Base-by-base conservation (phyloP, 2,329 filamentous ascomycete genomes). In the Herpotrichia juniperi region DNA sequence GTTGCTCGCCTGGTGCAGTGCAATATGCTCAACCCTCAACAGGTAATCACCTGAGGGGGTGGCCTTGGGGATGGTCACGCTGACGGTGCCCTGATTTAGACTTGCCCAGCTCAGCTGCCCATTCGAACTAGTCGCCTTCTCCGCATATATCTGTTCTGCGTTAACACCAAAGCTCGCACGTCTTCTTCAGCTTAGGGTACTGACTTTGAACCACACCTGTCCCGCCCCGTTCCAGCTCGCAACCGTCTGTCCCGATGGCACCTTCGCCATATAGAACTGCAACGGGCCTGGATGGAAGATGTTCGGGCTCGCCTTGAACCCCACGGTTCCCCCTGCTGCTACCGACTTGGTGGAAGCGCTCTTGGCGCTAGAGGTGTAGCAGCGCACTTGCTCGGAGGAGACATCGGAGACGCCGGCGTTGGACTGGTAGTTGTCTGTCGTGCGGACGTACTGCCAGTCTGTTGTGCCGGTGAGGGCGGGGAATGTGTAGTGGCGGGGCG, bases 21-120 rank as follows among this genome's bases (percentile, higher is more conserved):
- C 77, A 48, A 81, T 77, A 48, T 80, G 78, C 64, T 81, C 78
- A 39, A 76, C 66, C 9, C 78, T 67, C 16, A 80, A 60, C 8
- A 81, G 65, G 59, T 80, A 80, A 53, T 80, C 69, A 10, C 78
- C 78, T 3, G 66, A 61, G 4, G 78, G 77, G 1, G 69, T 67
- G 32, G 65, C 67, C 24, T 61, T 65, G 2, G 78, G 78, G 26
- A 80, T 72, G 1, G 66, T 71, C 37, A 74, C 74, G 25, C 52
- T 66, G 51, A 66, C 62, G 9, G 58, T 47, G 2, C 56, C 60
- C 50, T 52, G 48, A 28, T 49, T 64, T 42, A 65, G 24, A 35
- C 57, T 61, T 0, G 44, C 58, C 69, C 69, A 73, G 12, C 53
- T 64, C 50, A 73, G 53, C 34, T 59, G 60, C 2, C 62, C 59